Evolutionary conservation across 1,139 yeast genomes (phyloP).

Genomic region (Kodamaea derodonti): DNA sequence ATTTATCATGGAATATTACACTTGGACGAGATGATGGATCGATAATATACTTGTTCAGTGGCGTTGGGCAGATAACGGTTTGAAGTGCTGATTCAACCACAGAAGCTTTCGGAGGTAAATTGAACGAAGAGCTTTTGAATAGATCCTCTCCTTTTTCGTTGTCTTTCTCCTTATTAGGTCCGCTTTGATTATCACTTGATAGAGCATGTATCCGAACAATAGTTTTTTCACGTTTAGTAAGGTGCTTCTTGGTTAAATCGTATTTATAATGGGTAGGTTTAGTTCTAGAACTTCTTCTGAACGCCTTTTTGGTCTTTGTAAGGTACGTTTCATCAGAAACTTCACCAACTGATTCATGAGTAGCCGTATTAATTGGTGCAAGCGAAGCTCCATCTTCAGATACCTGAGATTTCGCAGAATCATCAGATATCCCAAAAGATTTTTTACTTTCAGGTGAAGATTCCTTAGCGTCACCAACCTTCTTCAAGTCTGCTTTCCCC

Average conservation of each 20-base stretch:
- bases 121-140: constrained; percentile 9
- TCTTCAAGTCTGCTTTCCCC: constrained; percentile 5
- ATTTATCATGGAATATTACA: constrained; percentile 75
- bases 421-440: neutral
- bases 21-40: constrained; percentile 45
- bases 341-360: neutral
- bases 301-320: constrained; percentile 4
- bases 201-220: constrained; percentile 25
- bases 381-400: neutral
- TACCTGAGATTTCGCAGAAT: neutral
- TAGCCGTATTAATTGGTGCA: too few species aligned
- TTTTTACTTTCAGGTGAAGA: neutral
- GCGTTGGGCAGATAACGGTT: constrained; percentile 42
- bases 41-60: constrained; percentile 29
- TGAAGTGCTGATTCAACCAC: constrained; percentile 43
- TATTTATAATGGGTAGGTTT: constrained; percentile 6
- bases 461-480: constrained; percentile 8
- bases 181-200: constrained; percentile 12
- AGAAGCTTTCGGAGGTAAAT: constrained; percentile 44
- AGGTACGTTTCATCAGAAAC: constrained; percentile 3
- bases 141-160: constrained; percentile 6
- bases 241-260: constrained; percentile 10
- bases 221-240: constrained; percentile 19
- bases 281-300: constrained; percentile 16
- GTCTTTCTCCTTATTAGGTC: constrained; percentile 1